These are phyloP conservation scores for Sequoiadendron giganteum DNA, from an alignment of 75 land plant species.

Conservation along the genomic window DNA sequence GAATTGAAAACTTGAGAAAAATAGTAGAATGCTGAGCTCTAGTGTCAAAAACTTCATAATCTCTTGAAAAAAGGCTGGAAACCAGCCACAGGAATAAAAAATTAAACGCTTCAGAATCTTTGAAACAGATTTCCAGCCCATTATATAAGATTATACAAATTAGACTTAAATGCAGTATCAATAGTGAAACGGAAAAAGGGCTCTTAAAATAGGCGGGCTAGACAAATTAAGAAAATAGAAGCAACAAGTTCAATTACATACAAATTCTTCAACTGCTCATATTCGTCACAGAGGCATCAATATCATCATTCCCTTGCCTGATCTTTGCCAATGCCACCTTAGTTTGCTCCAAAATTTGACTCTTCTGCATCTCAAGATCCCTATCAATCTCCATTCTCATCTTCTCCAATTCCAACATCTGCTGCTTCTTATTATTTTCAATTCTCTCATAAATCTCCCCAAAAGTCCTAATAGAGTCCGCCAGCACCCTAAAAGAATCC, in stretches of 20 bases:
- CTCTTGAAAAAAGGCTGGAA: background rate
- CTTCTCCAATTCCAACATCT: constrained; percentile 65
- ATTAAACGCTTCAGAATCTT: background rate
- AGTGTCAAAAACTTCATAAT: background rate
- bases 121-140: background rate
- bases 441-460: constrained; percentile 71
- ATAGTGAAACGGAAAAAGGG: background rate
- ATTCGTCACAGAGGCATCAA: constrained; percentile 15
- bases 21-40: background rate
- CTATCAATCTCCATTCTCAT: constrained; percentile 62
- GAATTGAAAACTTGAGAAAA: background rate
- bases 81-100: background rate
- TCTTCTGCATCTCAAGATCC: constrained; percentile 54
- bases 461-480: constrained; percentile 55
- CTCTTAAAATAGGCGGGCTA: background rate
- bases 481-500: constrained; percentile 37
- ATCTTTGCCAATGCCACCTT: constrained; percentile 54
- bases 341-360: constrained; percentile 52
- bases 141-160: background rate
- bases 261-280: constrained; percentile 8
- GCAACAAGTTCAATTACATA: background rate
- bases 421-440: constrained; percentile 62
- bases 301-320: constrained; percentile 29
- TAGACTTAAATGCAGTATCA: background rate
- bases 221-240: background rate